phyloP scores from a whole-genome alignment of 768 basidiomycete species.

The Bullera alba region DNA sequence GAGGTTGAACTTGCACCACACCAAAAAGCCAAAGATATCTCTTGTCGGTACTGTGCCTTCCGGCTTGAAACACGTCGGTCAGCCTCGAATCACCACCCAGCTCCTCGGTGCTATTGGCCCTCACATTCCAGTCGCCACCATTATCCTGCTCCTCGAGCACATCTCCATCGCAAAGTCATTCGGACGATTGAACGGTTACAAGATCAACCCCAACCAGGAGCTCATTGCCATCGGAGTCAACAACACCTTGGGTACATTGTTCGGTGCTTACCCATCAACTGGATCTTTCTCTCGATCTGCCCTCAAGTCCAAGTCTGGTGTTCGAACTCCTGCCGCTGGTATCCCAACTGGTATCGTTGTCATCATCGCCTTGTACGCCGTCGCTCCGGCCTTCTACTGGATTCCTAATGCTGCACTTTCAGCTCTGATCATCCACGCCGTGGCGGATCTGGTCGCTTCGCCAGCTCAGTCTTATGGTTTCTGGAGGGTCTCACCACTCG shows the following conservation, averaged over 20 bases:
- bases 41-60: constrained; percentile 76
- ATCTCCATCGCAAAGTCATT: constrained; percentile 95
- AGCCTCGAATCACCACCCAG: constrained; percentile 50
- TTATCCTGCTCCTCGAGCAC: constrained; percentile 75
- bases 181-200: constrained; percentile 90
- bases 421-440: constrained; percentile 91
- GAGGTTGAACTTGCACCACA: constrained; percentile 67
- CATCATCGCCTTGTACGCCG: constrained; percentile 85
- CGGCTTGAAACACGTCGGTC: constrained; percentile 56
- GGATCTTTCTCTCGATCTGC: constrained; percentile 99
- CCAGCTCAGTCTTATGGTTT: constrained; percentile 75
- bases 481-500: constrained; percentile 90
- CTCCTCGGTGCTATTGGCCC: constrained; percentile 64
- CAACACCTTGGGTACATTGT: constrained; percentile 81
- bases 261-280: constrained; percentile 89
- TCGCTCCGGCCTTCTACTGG: constrained; percentile 86
- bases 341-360: constrained; percentile 78
- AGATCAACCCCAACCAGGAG: constrained; percentile 78
- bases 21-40: constrained; percentile 66
- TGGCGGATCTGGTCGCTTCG: constrained; percentile 66
- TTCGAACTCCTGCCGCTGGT: constrained; percentile 90
- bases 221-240: constrained; percentile 96
- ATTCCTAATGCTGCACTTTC: constrained; percentile 57
- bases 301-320: constrained; percentile 89
- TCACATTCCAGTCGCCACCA: constrained; percentile 53